Conservation (phyloP, 164 flowering plant genomes). For the Vitis rupestris region DNA sequence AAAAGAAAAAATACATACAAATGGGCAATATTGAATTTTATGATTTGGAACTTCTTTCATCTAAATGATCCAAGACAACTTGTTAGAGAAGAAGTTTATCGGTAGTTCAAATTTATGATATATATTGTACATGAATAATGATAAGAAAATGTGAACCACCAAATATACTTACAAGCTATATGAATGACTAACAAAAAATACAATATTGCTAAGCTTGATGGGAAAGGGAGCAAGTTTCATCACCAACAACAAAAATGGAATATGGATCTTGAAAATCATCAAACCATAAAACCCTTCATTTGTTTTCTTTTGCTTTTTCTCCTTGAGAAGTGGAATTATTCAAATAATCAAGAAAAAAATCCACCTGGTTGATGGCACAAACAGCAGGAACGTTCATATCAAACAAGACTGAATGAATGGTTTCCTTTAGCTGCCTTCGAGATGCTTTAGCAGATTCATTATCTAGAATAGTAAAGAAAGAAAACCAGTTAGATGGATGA, state of each 20-base stretch:
- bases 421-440: slow-evolving; percentile 72
- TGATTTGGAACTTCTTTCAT: no score
- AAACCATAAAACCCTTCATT: neutral
- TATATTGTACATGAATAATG: no score
- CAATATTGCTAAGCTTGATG: neutral
- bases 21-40: no score
- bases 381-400: slow-evolving; percentile 96
- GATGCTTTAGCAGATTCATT: slow-evolving; percentile 81
- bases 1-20: no score
- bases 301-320: neutral
- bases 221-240: neutral
- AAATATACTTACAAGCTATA: no score
- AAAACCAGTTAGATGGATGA: neutral
- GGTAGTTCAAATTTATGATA: no score
- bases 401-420: slow-evolving; percentile 66
- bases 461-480: slow-evolving; percentile 34
- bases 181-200: no score
- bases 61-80: no score
- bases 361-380: slow-evolving; percentile 83
- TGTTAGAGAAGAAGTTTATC: no score
- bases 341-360: neutral
- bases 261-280: neutral
- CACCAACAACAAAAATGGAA: neutral
- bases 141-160: no score
- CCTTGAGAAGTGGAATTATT: neutral